Conservation (phyloP, 805 yeast species). For the Starmerella vitae region DNA sequence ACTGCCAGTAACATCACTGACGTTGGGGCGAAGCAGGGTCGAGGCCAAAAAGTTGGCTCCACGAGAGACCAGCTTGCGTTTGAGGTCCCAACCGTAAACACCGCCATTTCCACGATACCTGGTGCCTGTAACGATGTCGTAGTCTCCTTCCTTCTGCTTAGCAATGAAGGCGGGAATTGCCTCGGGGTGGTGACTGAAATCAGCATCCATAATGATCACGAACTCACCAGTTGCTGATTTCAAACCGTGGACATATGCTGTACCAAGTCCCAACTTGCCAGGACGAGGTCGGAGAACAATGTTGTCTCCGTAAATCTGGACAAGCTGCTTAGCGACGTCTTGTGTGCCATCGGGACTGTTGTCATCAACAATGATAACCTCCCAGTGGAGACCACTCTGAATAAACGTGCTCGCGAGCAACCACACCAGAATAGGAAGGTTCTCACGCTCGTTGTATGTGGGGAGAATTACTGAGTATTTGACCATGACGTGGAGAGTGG, state of each 20-base stretch:
- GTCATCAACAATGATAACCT: constrained; percentile 63
- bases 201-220: constrained; percentile 75
- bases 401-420: constrained; percentile 55
- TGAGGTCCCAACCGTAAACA: constrained; percentile 73
- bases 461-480: constrained; percentile 67
- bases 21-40: constrained; percentile 54
- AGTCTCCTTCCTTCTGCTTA: constrained; percentile 36
- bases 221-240: constrained; percentile 58
- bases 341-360: constrained; percentile 76
- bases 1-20: constrained; percentile 64
- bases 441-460: constrained; percentile 61
- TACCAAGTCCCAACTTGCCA: constrained; percentile 66
- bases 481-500: constrained; percentile 21
- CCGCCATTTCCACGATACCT: constrained; percentile 74
- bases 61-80: constrained; percentile 61
- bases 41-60: constrained; percentile 73
- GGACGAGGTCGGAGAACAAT: constrained; percentile 57
- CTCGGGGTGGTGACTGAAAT: constrained; percentile 61
- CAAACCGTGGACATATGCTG: constrained; percentile 69
- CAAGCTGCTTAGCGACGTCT: constrained; percentile 30
- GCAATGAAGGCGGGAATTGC: constrained; percentile 64
- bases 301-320: constrained; percentile 43
- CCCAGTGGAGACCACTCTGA: constrained; percentile 51
- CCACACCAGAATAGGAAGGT: constrained; percentile 56
- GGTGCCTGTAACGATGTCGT: constrained; percentile 38